phyloP scores from a whole-genome alignment of 352 stramenopile genomes.

The Thraustochytrium sp. region DNA sequence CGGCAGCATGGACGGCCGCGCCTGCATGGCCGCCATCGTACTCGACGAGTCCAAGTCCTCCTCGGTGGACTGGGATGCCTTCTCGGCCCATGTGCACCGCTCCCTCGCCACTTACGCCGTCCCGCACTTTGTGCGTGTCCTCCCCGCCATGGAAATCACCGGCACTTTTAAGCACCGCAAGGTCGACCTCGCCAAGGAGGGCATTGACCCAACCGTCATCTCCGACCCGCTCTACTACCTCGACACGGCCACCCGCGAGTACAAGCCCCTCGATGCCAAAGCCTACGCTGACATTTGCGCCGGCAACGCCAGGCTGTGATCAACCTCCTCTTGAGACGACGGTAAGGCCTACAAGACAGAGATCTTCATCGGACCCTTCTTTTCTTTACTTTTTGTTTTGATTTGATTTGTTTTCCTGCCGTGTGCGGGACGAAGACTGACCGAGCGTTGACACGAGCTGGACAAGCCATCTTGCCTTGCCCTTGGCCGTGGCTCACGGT shows the following conservation, averaged over 20 bases:
- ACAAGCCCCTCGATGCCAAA: slow-evolving; percentile 21
- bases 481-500: no score
- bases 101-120: slow-evolving; percentile 61
- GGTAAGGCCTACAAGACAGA: background rate
- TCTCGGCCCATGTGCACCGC: slow-evolving; percentile 40
- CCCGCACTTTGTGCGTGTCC: slow-evolving; percentile 71
- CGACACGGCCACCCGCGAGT: background rate
- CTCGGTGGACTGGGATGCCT: background rate
- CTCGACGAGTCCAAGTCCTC: background rate
- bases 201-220: slow-evolving; percentile 39
- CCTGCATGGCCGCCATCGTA: slow-evolving; percentile 68
- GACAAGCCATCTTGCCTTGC: no score
- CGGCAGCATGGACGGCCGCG: slow-evolving; percentile 57
- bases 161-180: slow-evolving; percentile 86
- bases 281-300: background rate
- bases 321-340: no score
- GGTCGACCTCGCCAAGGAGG: slow-evolving; percentile 70
- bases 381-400: background rate
- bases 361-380: background rate
- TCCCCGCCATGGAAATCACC: slow-evolving; percentile 69
- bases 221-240: slow-evolving; percentile 19
- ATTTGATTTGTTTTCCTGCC: background rate
- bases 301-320: background rate
- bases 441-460: no score
- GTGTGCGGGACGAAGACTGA: no score